Percentiles rank a stretch among this genome's conserved stretches.
phyloP scores from a whole-genome alignment of 352 stramenopile species.

The Pythium utonaiense region DNA sequence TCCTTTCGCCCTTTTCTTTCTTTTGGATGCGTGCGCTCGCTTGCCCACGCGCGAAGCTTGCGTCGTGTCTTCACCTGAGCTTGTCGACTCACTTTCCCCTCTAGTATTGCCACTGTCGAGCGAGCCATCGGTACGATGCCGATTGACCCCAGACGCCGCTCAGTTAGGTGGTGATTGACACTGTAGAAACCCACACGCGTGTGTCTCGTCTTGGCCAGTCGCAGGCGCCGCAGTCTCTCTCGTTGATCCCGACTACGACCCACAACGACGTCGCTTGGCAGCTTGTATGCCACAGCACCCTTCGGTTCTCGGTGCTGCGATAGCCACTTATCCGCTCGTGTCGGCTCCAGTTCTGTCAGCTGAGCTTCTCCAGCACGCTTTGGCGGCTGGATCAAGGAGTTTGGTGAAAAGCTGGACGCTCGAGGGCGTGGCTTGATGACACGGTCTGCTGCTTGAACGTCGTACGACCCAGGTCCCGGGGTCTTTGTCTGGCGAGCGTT shows the following conservation, averaged over 20 bases:
- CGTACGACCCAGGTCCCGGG: conserved; percentile 11
- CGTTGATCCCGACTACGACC: background rate
- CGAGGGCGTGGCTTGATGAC: conserved; percentile 9
- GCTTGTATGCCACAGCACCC: conserved; percentile 12
- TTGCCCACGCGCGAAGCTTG: conserved; percentile 3
- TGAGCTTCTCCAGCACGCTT: background rate
- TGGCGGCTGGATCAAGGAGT: background rate
- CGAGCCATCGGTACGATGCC: conserved; percentile 10
- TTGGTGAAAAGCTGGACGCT: background rate
- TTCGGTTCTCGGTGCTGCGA: conserved; percentile 1
- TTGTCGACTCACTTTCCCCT: background rate
- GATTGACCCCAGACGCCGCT: background rate
- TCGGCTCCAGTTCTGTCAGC: background rate
- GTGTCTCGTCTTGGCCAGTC: conserved; percentile 13
- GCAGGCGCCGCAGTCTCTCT: conserved; percentile 2
- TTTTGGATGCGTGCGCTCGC: background rate
- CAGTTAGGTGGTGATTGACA: conserved; percentile 4
- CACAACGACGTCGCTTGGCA: background rate
- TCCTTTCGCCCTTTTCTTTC: background rate
- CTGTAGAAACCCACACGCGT: conserved; percentile 7
- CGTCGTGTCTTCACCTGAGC: background rate
- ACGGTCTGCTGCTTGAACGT: background rate
- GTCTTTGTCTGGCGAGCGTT: background rate
- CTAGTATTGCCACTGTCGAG: background rate
- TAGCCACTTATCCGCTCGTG: conserved; percentile 16